Percentiles rank a stretch among this genome's conserved stretches.
These are phyloP conservation scores for Backusella parvicylindrica DNA, from an alignment of 192 early-diverging fungal species.

Conservation along the genomic window DNA sequence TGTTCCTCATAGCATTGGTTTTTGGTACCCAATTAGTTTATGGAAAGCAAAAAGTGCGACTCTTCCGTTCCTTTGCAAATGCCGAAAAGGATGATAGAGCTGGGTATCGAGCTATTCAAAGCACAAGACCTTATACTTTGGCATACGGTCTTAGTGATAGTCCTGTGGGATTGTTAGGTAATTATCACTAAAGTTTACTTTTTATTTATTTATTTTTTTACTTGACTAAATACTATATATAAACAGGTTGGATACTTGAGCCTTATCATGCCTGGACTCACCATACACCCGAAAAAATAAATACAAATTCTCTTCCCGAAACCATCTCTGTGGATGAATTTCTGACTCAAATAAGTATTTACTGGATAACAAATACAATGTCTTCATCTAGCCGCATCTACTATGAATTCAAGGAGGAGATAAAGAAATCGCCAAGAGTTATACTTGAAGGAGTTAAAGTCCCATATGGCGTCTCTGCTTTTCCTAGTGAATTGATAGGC, in stretches of 20 bases:
- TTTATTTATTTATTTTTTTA: background rate
- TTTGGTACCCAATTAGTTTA: constrained; percentile 7
- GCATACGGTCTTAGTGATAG: constrained; percentile 22
- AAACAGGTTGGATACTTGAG: constrained; percentile 28
- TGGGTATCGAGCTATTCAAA: constrained; percentile 27
- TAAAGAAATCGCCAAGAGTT: background rate
- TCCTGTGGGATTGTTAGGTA: constrained; percentile 27
- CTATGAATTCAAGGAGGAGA: constrained; percentile 44
- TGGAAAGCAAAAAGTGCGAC: background rate
- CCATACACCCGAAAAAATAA: constrained; percentile 3
- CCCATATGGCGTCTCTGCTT: background rate
- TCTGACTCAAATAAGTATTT: constrained; percentile 47
- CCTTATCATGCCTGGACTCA: constrained; percentile 27
- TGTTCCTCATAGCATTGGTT: constrained; percentile 1
- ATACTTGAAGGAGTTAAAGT: background rate
- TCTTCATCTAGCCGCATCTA: constrained; percentile 59
- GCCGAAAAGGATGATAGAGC: background rate
- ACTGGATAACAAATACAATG: constrained; percentile 60
- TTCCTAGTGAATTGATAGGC: background rate
- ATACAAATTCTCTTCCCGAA: background rate
- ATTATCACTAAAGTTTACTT: background rate
- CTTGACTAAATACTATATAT: background rate
- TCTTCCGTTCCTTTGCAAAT: background rate
- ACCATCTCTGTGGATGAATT: constrained; percentile 26
- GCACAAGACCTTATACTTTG: constrained; percentile 19